Evolutionary conservation across 2,329 filamentous ascomycete species (phyloP).

Genomic region (Zasmidium angulare): DNA sequence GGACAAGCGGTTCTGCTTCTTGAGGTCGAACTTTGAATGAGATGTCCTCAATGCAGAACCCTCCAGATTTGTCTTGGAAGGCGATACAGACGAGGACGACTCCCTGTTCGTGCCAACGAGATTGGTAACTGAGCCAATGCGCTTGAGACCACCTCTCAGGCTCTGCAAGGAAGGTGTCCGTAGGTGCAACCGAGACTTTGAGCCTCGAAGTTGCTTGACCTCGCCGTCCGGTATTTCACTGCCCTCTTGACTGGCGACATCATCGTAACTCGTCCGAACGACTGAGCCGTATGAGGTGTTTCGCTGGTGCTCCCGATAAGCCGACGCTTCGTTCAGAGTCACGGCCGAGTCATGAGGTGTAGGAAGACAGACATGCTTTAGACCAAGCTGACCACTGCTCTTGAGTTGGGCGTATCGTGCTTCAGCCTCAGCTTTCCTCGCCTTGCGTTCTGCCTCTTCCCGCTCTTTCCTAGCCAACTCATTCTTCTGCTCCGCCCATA

Average conservation of each 20-base stretch:
- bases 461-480: slow-evolving; percentile 39
- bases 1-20: slow-evolving; percentile 55
- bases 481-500: slow-evolving; percentile 49
- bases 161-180: slow-evolving; percentile 33
- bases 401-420: slow-evolving; percentile 56
- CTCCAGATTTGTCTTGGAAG: slow-evolving; percentile 30
- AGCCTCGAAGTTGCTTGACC: slow-evolving; percentile 16
- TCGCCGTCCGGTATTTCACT: slow-evolving; percentile 25
- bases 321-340: slow-evolving; percentile 18
- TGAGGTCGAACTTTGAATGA: slow-evolving; percentile 57
- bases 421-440: slow-evolving; percentile 48
- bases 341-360: slow-evolving; percentile 32
- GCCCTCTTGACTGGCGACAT: slow-evolving; percentile 13
- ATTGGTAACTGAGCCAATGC: slow-evolving; percentile 34
- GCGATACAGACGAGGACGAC: slow-evolving; percentile 37
- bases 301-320: slow-evolving; percentile 18
- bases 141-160: slow-evolving; percentile 35
- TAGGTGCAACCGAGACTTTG: slow-evolving; percentile 28
- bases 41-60: slow-evolving; percentile 43
- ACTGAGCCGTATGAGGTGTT: slow-evolving; percentile 16
- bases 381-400: slow-evolving; percentile 48
- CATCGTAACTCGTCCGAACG: slow-evolving; percentile 14
- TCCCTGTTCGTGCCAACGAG: slow-evolving; percentile 35
- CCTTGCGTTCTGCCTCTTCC: slow-evolving; percentile 42
- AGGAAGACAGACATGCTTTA: slow-evolving; percentile 18